Evolutionary conservation across 2,329 filamentous ascomycete genomes (phyloP).

Genomic region (Calonectria ilicicola): DNA sequence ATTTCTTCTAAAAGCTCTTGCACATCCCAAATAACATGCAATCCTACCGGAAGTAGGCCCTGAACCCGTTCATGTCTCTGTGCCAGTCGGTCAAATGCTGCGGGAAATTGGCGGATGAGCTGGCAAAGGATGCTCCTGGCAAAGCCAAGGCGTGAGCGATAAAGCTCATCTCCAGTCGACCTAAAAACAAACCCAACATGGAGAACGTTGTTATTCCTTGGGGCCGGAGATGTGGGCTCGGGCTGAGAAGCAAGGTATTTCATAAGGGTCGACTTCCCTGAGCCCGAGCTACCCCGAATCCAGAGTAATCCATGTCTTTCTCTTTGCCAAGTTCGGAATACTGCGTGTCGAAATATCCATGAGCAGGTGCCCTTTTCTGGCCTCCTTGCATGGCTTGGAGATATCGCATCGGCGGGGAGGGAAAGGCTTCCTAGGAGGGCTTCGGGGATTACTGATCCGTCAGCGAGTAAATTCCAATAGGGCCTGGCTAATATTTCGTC

Average conservation of each 20-base stretch:
- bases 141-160: background rate
- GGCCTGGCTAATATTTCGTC: background rate
- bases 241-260: background rate
- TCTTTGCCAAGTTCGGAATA: background rate
- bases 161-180: background rate
- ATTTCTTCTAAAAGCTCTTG: conserved; percentile 9
- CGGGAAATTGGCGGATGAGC: background rate
- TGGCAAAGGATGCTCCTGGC: conserved; percentile 1
- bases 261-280: background rate
- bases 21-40: background rate
- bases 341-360: background rate
- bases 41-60: background rate
- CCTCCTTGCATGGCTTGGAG: background rate
- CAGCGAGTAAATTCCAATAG: background rate
- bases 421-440: background rate
- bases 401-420: background rate
- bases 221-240: background rate
- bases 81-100: background rate
- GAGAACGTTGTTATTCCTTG: background rate
- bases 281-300: background rate
- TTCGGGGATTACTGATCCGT: background rate
- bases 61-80: background rate
- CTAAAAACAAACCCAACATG: background rate
- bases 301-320: background rate
- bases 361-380: background rate